A percentile compares a stretch with the other conserved stretches of the same genome.
These are phyloP conservation scores for Citrus sp. DNA, from an alignment of 345 rosid genomes.

Conservation along the genomic window DNA sequence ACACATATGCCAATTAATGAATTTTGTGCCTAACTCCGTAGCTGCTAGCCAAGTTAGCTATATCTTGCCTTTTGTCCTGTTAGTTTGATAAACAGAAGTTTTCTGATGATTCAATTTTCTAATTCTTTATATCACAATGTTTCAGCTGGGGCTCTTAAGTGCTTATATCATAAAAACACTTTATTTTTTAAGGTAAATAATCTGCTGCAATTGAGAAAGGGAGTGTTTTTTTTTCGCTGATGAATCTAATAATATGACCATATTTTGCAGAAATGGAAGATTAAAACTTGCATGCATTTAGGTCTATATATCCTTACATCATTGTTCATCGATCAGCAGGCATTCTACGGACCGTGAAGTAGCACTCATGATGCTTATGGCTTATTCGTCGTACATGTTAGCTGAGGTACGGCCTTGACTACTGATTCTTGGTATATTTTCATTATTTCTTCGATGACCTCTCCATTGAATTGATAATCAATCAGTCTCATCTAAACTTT, in stretches of 20 bases:
- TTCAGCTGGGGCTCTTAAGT: constrained; percentile 61
- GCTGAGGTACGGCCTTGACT: constrained; percentile 51
- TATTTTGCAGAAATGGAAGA: background rate
- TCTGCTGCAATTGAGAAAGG: background rate
- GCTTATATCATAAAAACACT: constrained; percentile 66
- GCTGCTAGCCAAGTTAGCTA: background rate
- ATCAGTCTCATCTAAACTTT: background rate
- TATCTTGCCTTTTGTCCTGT: background rate
- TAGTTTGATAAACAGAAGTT: background rate
- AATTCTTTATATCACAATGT: constrained; percentile 7
- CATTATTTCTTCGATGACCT: background rate
- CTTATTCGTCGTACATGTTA: constrained; percentile 60
- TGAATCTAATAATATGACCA: background rate
- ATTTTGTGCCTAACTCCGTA: background rate
- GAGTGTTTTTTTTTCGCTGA: background rate
- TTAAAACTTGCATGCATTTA: background rate
- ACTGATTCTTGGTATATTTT: background rate
- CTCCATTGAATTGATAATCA: background rate
- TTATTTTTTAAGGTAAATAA: constrained; percentile 54
- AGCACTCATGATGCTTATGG: constrained; percentile 66
- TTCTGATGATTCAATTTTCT: background rate
- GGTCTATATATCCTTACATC: background rate
- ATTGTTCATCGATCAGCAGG: constrained; percentile 29
- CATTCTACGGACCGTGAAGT: constrained; percentile 74
- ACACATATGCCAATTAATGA: background rate